A percentile compares a stretch with the other conserved stretches of the same genome.
Conservation (phyloP, 2,329 filamentous ascomycete species). For the Aspergillus sojae region DNA sequence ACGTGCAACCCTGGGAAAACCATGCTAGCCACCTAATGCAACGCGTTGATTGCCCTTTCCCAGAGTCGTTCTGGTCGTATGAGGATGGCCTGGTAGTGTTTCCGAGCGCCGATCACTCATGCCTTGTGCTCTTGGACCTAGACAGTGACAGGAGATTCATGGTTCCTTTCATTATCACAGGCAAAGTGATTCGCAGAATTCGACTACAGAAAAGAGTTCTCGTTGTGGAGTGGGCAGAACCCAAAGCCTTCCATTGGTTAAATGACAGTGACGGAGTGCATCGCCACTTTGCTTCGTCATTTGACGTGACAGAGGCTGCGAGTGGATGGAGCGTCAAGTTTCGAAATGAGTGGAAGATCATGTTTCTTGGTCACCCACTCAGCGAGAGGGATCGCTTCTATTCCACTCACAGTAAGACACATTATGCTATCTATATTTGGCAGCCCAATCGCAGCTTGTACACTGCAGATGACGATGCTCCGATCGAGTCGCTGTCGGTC, state of each 20-base stretch:
- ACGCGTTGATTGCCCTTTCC: conserved; percentile 38
- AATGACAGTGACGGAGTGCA: conserved; percentile 56
- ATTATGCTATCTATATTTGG: conserved; percentile 66
- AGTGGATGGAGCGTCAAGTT: conserved; percentile 51
- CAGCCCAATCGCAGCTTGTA: conserved; percentile 60
- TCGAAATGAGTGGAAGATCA: conserved; percentile 64
- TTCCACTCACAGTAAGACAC: conserved; percentile 60
- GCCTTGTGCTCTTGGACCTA: conserved; percentile 54
- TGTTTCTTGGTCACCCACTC: conserved; percentile 59
- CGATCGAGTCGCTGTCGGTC: conserved; percentile 60
- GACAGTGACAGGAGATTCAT: conserved; percentile 44
- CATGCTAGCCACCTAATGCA: conserved; percentile 41
- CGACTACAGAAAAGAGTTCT: conserved; percentile 58
- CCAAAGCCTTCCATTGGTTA: conserved; percentile 53
- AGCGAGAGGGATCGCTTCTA: conserved; percentile 64
- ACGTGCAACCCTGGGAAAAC: conserved; percentile 45
- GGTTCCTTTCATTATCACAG: conserved; percentile 55
- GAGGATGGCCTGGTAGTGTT: conserved; percentile 62
- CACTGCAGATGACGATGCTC: conserved; percentile 56
- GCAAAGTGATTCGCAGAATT: conserved; percentile 58
- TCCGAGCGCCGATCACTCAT: conserved; percentile 40
- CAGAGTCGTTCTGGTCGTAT: conserved; percentile 56
- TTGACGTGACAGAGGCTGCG: conserved; percentile 47
- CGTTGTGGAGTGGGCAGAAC: conserved; percentile 66
- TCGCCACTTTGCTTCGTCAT: conserved; percentile 63